Percentiles rank a stretch among this genome's conserved stretches.
Conservation (phyloP, 768 basidiomycete genomes). For the Mycena vitilis region DNA sequence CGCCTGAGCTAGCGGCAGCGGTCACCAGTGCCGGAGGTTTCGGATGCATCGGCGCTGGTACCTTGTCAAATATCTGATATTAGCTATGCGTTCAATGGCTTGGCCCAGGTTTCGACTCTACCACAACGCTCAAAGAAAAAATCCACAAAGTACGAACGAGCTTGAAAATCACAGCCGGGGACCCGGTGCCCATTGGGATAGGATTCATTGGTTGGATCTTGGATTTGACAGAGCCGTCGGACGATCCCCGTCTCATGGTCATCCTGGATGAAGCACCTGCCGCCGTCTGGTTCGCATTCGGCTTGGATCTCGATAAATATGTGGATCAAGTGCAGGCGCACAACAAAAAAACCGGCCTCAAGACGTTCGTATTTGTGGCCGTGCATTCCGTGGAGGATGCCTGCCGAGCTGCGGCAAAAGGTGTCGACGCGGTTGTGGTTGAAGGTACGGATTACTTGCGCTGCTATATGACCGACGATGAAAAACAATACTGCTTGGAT, state of each 20-base stretch:
- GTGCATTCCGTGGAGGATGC: conserved; percentile 64
- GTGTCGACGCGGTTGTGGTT: conserved; percentile 69
- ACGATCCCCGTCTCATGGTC: conserved; percentile 51
- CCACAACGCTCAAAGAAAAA: conserved; percentile 52
- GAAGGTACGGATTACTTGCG: conserved; percentile 59
- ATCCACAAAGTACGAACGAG: conserved; percentile 50
- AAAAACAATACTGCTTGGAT: background rate
- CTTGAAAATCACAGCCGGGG: conserved; percentile 45
- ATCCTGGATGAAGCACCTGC: conserved; percentile 59
- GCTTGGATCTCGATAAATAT: conserved; percentile 62
- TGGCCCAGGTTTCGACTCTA: conserved; percentile 50
- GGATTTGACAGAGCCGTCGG: conserved; percentile 52
- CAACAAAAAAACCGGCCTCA: conserved; percentile 50
- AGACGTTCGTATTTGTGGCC: conserved; percentile 64
- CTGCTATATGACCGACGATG: too few relatives aligned
- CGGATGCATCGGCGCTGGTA: conserved; percentile 67
- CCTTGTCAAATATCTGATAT: conserved; percentile 5
- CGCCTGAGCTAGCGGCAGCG: conserved; percentile 50
- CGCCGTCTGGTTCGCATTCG: conserved; percentile 75
- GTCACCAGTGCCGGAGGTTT: conserved; percentile 68
- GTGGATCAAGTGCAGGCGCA: conserved; percentile 58
- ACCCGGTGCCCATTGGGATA: conserved; percentile 57
- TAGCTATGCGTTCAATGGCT: conserved; percentile 8
- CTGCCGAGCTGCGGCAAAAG: conserved; percentile 57
- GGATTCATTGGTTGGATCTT: conserved; percentile 71